Evolutionary conservation across 2,329 filamentous ascomycete genomes (phyloP), one percentile per base, ranked within the genome.

Genomic region (Arthrobotrys pseudoclavata): DNA sequence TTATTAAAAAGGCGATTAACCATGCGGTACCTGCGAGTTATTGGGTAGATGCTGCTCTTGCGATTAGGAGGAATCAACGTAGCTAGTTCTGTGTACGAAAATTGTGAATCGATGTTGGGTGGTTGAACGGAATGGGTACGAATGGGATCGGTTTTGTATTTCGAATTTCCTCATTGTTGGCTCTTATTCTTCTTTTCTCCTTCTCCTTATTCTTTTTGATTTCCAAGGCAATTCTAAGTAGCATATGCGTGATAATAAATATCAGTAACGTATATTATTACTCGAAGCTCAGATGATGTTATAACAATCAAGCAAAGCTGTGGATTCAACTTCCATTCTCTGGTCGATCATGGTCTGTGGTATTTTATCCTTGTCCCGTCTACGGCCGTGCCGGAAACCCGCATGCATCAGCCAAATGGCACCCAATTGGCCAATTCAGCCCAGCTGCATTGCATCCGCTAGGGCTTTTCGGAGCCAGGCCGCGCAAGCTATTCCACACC

Each of bases 341-440:
- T 10, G n/a, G n/a, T n/a, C 7, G 7, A 34, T 34, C 7, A 9
- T 34, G 7, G 31, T 34, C 50, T 42, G 55, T 60, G 55, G 55
- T 60, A 60, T 60, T 60, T 60, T 60, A 60, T 60, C 55, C 52
- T 40, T 60, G 34, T 55, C 52, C 47, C 47, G 42, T 53, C 13
- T 31, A 22, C 15, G 18, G 15, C 13, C n/a, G 31, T 57, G 52
- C 52, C 31, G 52, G 15, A 15, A 20, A 42, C 34, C 31, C 31
- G 55, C 34, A 15, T 45, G 42, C 42, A 20, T 20, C 3, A 20
- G n/a, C 42, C 2, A 45, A 45, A 6, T 45, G 42, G 6, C 37
- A 40, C 3, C 37, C 13, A 15, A 40, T 40, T 40, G 37, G 37
- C 37, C 13, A 12, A n/a, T 40, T 40, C 5, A 40, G 5, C 15